Base-by-base conservation (phyloP, 2,329 filamentous ascomycete genomes). In the Cylindrodendrum hubeiense region DNA sequence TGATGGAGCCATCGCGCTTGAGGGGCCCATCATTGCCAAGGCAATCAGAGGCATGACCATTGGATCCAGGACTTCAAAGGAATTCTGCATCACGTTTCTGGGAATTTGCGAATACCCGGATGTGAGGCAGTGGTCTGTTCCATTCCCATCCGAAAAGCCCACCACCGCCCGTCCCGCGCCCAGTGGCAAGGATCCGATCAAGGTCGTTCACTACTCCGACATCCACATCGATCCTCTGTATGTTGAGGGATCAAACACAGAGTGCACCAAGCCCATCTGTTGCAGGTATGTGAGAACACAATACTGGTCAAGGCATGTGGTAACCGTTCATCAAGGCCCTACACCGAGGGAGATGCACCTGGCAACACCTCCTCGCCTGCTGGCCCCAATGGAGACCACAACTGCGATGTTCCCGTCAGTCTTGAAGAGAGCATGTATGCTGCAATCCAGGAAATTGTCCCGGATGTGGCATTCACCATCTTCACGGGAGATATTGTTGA, bases 401-500 rank as follows among this genome's bases (percentile, higher is more conserved):
- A 83, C 4, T 89, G 87, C 63, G 87, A 89, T 69, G 74, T 81
- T 0, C 87, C 87, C 0, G 65, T 82, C 15, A 78, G 74, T 17
- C 79, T 89, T 1, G 85, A 89, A 68, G 74, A 85, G 54, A 89
- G 86, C 77, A 84, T 89, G 84, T 83, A 87, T 66, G 78, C 81
- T 0, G 82, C 83, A 10, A 87, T 89, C 69, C 79, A 78, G 49
- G 67, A 77, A 8, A 66, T 85, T 15, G 82, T 80, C 0, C 82
- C 82, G 1, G 78, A 86, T 62, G 82, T 85, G 0, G 80, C 81
- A 2, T 87, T 90, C 64, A 79, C 82, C n/a, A 80, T 90, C 53
- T 90, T 88, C 76, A 90, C 87, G 0, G 88, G 88, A 6, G 87
- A 90, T 65, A 81, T 89, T 28, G 79, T 89, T 10, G 85, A 88